Conservation (phyloP, 2,329 filamentous ascomycete genomes). For the Paracamarosporium sp. region DNA sequence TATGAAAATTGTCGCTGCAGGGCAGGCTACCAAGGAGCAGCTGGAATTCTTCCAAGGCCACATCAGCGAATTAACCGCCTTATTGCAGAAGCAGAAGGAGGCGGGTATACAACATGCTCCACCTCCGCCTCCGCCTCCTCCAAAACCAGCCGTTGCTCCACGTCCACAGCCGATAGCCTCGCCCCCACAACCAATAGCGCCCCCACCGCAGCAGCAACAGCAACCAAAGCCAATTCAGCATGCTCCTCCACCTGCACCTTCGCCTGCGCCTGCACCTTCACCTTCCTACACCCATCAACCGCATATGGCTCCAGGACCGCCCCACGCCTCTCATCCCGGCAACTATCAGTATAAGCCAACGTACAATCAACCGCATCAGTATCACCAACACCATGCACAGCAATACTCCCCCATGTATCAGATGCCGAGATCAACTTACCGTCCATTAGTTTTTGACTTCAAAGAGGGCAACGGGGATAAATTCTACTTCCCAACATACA, state of each 20-base stretch:
- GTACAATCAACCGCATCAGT: slow-evolving; percentile 25
- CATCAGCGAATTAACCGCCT: slow-evolving; percentile 76
- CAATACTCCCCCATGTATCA: slow-evolving; percentile 43
- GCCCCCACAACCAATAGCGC: slow-evolving; percentile 14
- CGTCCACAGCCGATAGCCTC: slow-evolving; percentile 22
- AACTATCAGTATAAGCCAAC: slow-evolving; percentile 16
- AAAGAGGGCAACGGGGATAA: slow-evolving; percentile 66
- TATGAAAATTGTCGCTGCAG: slow-evolving; percentile 83
- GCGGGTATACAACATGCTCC: slow-evolving; percentile 28
- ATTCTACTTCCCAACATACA: slow-evolving; percentile 80
- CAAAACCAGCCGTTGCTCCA: slow-evolving; percentile 21
- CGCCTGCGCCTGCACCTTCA: slow-evolving; percentile 5
- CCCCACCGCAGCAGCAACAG: slow-evolving; percentile 3
- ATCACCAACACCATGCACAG: slow-evolving; percentile 24
- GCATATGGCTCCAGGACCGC: slow-evolving; percentile 23
- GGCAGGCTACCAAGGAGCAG: slow-evolving; percentile 73
- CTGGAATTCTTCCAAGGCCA: slow-evolving; percentile 79
- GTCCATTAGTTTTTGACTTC: slow-evolving; percentile 48
- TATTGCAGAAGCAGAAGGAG: slow-evolving; percentile 52
- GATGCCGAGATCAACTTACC: slow-evolving; percentile 52
- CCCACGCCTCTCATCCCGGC: slow-evolving; percentile 1
- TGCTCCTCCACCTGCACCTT: too few species aligned
- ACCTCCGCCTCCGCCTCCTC: slow-evolving; percentile 17
- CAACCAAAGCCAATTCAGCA: slow-evolving; percentile 22
- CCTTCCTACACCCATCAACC: slow-evolving; percentile 23